A percentile compares a stretch with the other conserved stretches of the same genome.
Conservation (phyloP, 495 filamentous ascomycete species). For the Hyaloscypha hepaticicola region DNA sequence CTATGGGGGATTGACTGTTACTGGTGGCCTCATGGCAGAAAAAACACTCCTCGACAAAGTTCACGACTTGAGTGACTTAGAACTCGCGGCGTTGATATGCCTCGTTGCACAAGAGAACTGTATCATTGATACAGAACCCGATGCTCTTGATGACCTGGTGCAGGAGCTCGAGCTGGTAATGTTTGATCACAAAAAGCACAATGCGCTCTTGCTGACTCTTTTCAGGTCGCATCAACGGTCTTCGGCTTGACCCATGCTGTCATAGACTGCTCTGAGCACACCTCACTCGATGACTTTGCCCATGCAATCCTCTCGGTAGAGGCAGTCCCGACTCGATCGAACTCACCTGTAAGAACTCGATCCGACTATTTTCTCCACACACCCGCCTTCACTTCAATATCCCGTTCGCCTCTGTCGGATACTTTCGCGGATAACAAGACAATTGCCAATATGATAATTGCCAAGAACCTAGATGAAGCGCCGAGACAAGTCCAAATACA, state of each 20-base stretch:
- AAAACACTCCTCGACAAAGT: slow-evolving; percentile 59
- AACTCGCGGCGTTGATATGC: slow-evolving; percentile 81
- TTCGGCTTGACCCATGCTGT: slow-evolving; percentile 69
- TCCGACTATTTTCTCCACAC: slow-evolving; percentile 33
- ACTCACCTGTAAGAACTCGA: slow-evolving; percentile 37
- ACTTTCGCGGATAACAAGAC: slow-evolving; percentile 34
- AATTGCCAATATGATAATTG: slow-evolving; percentile 80
- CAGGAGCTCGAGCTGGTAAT: slow-evolving; percentile 70
- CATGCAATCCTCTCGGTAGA: slow-evolving; percentile 59
- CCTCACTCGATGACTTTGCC: slow-evolving; percentile 77
- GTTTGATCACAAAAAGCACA: neutral
- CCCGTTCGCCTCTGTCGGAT: slow-evolving; percentile 28
- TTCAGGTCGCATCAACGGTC: slow-evolving; percentile 61
- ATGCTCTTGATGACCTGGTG: slow-evolving; percentile 60
- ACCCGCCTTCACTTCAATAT: slow-evolving; percentile 25
- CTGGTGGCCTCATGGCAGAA: slow-evolving; percentile 55
- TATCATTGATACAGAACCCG: slow-evolving; percentile 71
- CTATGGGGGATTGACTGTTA: slow-evolving; percentile 19
- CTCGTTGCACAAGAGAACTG: slow-evolving; percentile 81
- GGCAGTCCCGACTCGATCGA: slow-evolving; percentile 31
- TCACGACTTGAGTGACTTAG: slow-evolving; percentile 78
- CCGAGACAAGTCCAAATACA: slow-evolving; percentile 78
- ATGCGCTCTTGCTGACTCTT: slow-evolving; percentile 1
- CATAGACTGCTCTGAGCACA: slow-evolving; percentile 68
- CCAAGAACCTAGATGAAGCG: slow-evolving; percentile 72